These are phyloP conservation scores for Penstemon barbatus DNA, from an alignment of 257 asterid genomes.

Conservation along the genomic window DNA sequence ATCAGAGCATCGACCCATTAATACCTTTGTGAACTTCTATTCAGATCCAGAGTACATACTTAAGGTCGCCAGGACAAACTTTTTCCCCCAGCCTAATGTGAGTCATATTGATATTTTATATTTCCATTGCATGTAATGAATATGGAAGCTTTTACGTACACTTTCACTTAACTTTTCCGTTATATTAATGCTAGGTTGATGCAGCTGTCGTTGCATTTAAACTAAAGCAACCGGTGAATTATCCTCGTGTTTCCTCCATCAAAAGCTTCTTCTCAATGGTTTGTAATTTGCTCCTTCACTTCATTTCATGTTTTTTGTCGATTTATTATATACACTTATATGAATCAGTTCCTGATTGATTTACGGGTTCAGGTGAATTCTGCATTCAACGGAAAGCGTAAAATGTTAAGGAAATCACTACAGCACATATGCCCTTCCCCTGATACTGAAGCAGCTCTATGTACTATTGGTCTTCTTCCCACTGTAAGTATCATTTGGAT, in stretches of 20 bases:
- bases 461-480: constrained; percentile 54
- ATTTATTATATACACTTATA: background rate
- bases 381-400: constrained; percentile 94
- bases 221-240: constrained; percentile 63
- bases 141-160: background rate
- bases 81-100: constrained; percentile 94
- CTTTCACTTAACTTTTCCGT: background rate
- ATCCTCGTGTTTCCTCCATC: constrained; percentile 75
- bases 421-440: constrained; percentile 75
- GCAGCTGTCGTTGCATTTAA: constrained; percentile 83
- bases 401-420: constrained; percentile 89
- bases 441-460: constrained; percentile 80
- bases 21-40: constrained; percentile 81
- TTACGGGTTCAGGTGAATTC: constrained; percentile 65
- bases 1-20: constrained; percentile 82
- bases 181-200: constrained; percentile 64
- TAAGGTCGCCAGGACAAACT: constrained; percentile 75
- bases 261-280: constrained; percentile 98
- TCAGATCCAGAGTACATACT: constrained; percentile 88
- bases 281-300: constrained; percentile 12
- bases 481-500: constrained; percentile 51
- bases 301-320: background rate
- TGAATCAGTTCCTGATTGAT: background rate
- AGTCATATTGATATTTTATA: constrained; percentile 25
- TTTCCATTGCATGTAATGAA: background rate